A percentile compares a stretch with the other conserved stretches of the same genome.
These are phyloP conservation scores for Metschnikowia noctiluminum DNA, from an alignment of 805 yeast genomes.

Conservation along the genomic window DNA sequence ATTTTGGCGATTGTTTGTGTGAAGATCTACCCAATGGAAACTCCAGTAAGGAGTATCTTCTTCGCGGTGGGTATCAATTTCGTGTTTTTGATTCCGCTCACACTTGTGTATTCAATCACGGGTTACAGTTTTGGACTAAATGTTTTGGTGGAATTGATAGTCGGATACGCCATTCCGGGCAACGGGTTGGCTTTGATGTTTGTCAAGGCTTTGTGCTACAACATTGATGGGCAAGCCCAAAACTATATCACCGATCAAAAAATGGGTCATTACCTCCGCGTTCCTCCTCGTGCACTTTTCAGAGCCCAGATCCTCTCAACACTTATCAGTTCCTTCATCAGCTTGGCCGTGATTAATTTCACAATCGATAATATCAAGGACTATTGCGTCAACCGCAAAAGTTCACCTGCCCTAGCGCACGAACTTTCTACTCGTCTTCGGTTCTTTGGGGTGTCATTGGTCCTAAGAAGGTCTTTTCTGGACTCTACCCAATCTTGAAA, in stretches of 20 bases:
- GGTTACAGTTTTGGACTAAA: slow-evolving; percentile 33
- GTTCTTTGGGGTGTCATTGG: slow-evolving; percentile 68
- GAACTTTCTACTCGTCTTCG: slow-evolving; percentile 49
- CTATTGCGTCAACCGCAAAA: slow-evolving; percentile 3
- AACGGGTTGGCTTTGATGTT: slow-evolving; percentile 39
- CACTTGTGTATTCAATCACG: slow-evolving; percentile 22
- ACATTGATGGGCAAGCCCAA: slow-evolving; percentile 55
- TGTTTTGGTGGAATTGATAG: slow-evolving; percentile 35
- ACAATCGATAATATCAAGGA: slow-evolving; percentile 3
- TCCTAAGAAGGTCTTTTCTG: slow-evolving; percentile 32
- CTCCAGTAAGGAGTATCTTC: slow-evolving; percentile 25
- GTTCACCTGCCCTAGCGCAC: slow-evolving; percentile 13
- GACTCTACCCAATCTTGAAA: slow-evolving; percentile 33
- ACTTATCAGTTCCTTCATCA: slow-evolving; percentile 3
- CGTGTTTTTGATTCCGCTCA: slow-evolving; percentile 22
- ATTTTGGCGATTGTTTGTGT: slow-evolving; percentile 31
- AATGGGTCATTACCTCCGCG: slow-evolving; percentile 60
- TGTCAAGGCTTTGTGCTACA: slow-evolving; percentile 57
- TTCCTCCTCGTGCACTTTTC: slow-evolving; percentile 61
- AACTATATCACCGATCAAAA: slow-evolving; percentile 55
- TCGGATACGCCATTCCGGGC: slow-evolving; percentile 38
- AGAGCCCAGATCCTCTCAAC: slow-evolving; percentile 26
- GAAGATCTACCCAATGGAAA: slow-evolving; percentile 24
- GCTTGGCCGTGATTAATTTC: slow-evolving; percentile 8
- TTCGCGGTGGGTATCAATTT: slow-evolving; percentile 21